Evolutionary conservation across 2,329 filamentous ascomycete genomes (phyloP), one percentile per base, ranked within the genome.

Genomic region (Aspergillus transmontanensis): DNA sequence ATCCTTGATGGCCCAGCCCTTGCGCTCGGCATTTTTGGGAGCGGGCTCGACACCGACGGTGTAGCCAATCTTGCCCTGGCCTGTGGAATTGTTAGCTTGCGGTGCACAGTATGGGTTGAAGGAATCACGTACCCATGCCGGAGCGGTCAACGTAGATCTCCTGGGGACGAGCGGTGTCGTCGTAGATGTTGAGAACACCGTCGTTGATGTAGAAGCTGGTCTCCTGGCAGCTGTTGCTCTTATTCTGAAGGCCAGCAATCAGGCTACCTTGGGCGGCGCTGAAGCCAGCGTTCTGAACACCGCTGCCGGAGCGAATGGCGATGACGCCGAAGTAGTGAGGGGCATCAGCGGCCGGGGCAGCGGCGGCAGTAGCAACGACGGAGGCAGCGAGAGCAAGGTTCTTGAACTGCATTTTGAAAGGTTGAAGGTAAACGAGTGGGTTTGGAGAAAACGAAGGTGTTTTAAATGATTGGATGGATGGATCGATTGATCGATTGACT

Each of bases 41-140:
- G 76, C 61, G 7, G 68, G 60, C 67, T 81, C 68, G 45, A 68
- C 80, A 48, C 82, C 82, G 4, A 81, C 84, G 39, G 81, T 80
- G 78, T 86, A 89, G 48, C 82, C 80, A 48, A 87, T 69, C 26
- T 78, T 75, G 57, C 87, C 87, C 67, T 85, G 83, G 66, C 84
- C 83, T 84, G 34, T 61, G 21, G 26, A 30, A 23, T n/a, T 11
- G 59, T 69, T 61, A 67, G 62, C n/a, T 51, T 36, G 9, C 9
- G 21, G 21, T 23, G 14, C 16, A 53, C 10, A 16, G n/a, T 23
- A 58, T 41, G 58, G 39, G 28, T 26, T 26, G 4, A 10, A 51
- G 39, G 39, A 14, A 48, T n/a, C 34, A 69, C 81, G 48, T 82
- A 82, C 84, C 86, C 85, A 87, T 87, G 70, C 85, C 86, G 53